Evolutionary conservation across 2,329 filamentous ascomycete species (phyloP), one percentile per base, ranked within the genome.

Genomic region (Ampelomyces quisqualis): DNA sequence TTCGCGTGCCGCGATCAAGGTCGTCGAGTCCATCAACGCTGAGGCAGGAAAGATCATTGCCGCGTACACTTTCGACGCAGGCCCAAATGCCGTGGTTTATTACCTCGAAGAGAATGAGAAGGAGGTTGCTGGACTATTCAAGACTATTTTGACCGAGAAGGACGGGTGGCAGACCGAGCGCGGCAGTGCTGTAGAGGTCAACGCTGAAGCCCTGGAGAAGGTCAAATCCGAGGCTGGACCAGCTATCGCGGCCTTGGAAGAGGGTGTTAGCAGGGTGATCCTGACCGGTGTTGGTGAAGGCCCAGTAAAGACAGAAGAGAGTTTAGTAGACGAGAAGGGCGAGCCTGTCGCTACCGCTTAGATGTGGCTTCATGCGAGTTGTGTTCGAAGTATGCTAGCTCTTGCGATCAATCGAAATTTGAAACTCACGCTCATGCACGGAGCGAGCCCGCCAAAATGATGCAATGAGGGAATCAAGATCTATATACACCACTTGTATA

Each of bases 21-120:
- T 89, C 11, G 90, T 96, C 20, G 90, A 98, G 73, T 79, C 84
- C 55, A 88, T 97, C 73, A 98, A 98, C 65, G 77, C 77, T 38
- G 78, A 79, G 17, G 88, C 86, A 4, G 90, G 88, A 38, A 85
- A 82, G 72, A 84, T 80, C 0, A 79, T 97, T 13, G 90, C 88
- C 3, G 93, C 93, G 3, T 98, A 98, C 70, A 98, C 93, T 0
- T 98, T 97, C 62, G 93, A 98, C 65, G 93, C 93, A 0, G 93
- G 93, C 37, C 93, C 93, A 39, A 98, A 98, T 71, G 90, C 90
- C 27, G 94, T 98, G 35, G 82, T 98, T 35, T 98, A 98, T 76
- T 97, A 95, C 65, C 79, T 90, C 27, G 86, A 90, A 64, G 78
- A 90, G 74, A 80, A 95, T 55, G 78, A 83, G 49, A 77, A 78